Evolutionary conservation across 1,284 basidiomycete species (phyloP), one percentile per base, ranked within the genome.

Genomic region (Gomphus sp.): DNA sequence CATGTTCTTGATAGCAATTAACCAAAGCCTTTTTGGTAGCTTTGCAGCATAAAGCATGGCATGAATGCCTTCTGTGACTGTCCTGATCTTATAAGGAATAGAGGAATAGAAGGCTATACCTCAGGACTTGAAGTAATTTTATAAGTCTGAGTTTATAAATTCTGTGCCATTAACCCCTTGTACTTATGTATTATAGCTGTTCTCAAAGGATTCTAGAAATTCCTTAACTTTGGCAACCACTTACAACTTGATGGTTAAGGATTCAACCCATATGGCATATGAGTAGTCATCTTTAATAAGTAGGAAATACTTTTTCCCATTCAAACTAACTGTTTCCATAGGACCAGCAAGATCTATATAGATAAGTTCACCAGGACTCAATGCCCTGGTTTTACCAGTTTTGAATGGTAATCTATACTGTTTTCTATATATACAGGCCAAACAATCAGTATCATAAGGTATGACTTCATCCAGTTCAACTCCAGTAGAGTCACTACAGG

Each of bases 21-120:
- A 60, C 65, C 63, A 67, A 44, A 64, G 61, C 3, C 44, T 54
- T 14, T 44, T 39, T 4, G 65, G 59, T 5, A 67, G 60, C 18
- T 52, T 41, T 25, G 47, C 39, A 54, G 56, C 49, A 52, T 52
- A 43, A 4, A 49, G n/a, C 60, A 61, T 61, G 12, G 60, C 50
- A 25, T 36, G 51, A 16, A 45, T 58, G 28, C 57, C 50, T 12
- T 59, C 43, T 9, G 48, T 59, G 1, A 59, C 48, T 8, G 58
- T 61, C 8, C 51, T 52, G 34, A 54, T 60, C 3, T 61, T 56
- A 52, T 64, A 65, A 36, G 64, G 64, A 31, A 62, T 51, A 5
- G 65, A 64, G 0, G 58, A 59, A 28, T 41, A 54, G 7, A 37
- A 43, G 7, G 52, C 4, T 5, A 54, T 54, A 18, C 34, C 52